Conservation (phyloP, 2,329 filamentous ascomycete species). For the Triangularia setosa region DNA sequence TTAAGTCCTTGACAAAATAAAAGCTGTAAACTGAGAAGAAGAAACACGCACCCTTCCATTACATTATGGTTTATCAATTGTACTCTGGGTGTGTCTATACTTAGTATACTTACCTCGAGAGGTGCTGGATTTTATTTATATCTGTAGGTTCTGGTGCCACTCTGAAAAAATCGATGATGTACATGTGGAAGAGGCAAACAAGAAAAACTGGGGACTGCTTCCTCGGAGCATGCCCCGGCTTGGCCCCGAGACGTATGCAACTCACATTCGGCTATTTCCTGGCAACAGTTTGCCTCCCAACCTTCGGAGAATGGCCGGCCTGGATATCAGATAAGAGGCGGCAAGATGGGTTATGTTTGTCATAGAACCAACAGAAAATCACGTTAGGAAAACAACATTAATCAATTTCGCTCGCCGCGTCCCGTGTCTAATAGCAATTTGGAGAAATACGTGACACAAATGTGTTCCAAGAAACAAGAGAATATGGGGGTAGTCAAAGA, state of each 20-base stretch:
- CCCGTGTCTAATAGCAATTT: neutral
- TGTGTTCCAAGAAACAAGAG: neutral
- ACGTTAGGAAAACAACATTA: neutral
- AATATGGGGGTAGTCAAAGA: neutral
- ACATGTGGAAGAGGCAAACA: too few relatives aligned
- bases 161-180: too few relatives aligned
- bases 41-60: too few relatives aligned
- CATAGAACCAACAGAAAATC: neutral
- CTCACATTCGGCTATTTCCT: neutral
- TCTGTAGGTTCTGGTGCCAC: too few relatives aligned
- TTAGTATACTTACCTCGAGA: too few relatives aligned
- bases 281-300: neutral
- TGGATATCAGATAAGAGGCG: neutral
- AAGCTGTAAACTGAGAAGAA: too few relatives aligned
- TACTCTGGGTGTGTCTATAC: too few relatives aligned
- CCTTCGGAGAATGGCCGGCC: neutral
- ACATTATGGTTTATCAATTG: too few relatives aligned
- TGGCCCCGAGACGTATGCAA: neutral
- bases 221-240: neutral
- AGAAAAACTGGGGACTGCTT: neutral
- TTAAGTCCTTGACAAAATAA: too few relatives aligned
- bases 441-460: neutral
- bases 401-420: neutral
- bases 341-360: neutral
- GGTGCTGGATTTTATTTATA: too few relatives aligned